Evolutionary conservation across 1,139 yeast genomes (phyloP).

Genomic region (Trichomonascaceae sp.): DNA sequence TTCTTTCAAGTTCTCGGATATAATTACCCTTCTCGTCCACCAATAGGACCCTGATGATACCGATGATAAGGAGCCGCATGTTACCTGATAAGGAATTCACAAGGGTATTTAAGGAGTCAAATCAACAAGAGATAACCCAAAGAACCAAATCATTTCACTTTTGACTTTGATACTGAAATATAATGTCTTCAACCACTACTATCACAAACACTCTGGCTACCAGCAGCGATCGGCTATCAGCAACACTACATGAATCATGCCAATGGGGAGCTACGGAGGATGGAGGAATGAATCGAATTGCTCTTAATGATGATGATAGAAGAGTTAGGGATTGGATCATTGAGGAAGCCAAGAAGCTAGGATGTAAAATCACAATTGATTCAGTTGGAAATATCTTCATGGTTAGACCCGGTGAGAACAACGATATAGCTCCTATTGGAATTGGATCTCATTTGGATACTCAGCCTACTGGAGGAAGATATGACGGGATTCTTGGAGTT

Average conservation of each 20-base stretch:
- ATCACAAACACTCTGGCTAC: constrained; percentile 4
- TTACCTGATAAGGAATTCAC: not conserved
- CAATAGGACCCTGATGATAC: not conserved
- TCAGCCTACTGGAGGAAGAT: constrained; percentile 75
- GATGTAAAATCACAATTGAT: constrained; percentile 55
- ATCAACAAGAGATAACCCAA: not conserved
- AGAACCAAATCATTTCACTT: not conserved
- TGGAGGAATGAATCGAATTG: constrained; percentile 58
- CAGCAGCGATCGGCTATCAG: constrained; percentile 33
- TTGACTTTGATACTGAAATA: not conserved
- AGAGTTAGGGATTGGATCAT: constrained; percentile 65
- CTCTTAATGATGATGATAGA: constrained; percentile 57
- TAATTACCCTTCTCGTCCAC: not conserved
- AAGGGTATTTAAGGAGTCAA: not conserved
- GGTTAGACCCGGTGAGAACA: constrained; percentile 50
- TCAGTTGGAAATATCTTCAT: constrained; percentile 65
- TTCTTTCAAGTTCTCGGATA: not conserved
- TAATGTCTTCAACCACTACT: constrained; percentile 1
- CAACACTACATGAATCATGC: constrained; percentile 61
- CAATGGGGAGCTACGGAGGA: constrained; percentile 54
- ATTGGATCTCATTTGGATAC: constrained; percentile 73
- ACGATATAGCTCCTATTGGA: constrained; percentile 49
- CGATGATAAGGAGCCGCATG: not conserved
- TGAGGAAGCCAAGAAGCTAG: constrained; percentile 44
- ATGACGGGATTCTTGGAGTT: constrained; percentile 68